Evolutionary conservation across 768 basidiomycete species (phyloP).

Genomic region (Rhodotorula kratochvilovae): DNA sequence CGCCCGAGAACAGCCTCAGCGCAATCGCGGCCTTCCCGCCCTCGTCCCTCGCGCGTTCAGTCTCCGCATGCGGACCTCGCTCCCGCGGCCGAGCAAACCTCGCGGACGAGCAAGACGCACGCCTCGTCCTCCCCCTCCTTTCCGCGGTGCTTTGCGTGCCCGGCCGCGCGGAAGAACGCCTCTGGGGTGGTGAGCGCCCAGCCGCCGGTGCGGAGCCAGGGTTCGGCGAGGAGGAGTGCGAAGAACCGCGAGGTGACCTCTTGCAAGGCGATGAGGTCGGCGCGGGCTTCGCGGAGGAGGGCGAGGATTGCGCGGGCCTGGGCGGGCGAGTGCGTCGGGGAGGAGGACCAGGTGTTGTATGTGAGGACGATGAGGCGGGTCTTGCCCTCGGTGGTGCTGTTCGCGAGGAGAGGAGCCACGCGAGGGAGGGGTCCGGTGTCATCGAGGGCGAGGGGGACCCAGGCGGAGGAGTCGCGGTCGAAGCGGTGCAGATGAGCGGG

Average conservation of each 20-base stretch:
- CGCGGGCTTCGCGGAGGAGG: neutral
- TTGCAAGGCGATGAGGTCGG: slow-evolving; percentile 33
- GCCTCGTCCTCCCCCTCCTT: slow-evolving; percentile 30
- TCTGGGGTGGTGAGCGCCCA: slow-evolving; percentile 14
- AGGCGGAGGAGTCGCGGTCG: neutral
- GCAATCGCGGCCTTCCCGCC: slow-evolving; percentile 22
- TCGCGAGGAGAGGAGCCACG: neutral
- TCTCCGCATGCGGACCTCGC: neutral
- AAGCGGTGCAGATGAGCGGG: neutral
- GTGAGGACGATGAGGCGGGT: slow-evolving; percentile 10
- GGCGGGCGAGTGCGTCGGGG: slow-evolving; percentile 8
- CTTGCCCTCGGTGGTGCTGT: neutral
- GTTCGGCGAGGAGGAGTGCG: neutral
- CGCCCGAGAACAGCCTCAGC: neutral
- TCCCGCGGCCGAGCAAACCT: neutral
- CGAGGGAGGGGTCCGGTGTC: neutral
- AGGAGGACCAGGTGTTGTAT: slow-evolving; percentile 25
- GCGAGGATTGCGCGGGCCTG: slow-evolving; percentile 15
- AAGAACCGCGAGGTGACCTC: slow-evolving; percentile 32
- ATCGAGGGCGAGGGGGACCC: neutral
- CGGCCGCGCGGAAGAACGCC: slow-evolving; percentile 19
- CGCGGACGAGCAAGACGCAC: slow-evolving; percentile 18
- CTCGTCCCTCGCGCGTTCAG: slow-evolving; percentile 18
- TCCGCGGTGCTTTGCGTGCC: neutral
- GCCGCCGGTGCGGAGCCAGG: slow-evolving; percentile 7